Base-by-base conservation (phyloP, 768 basidiomycete genomes). In the Dentipellis fragilis region DNA sequence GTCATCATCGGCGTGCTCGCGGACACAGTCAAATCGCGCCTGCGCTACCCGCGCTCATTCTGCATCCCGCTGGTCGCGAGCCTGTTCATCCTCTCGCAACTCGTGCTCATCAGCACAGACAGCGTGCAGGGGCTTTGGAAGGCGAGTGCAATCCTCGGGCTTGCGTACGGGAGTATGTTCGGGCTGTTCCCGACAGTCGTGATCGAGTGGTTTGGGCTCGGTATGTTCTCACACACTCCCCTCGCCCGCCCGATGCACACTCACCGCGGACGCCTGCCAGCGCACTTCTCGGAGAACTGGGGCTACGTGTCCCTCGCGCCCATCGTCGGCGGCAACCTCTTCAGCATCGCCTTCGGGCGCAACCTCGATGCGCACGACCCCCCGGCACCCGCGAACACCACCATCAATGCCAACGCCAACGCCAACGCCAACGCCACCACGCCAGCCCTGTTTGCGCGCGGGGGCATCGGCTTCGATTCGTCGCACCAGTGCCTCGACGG, bases 201-300 rank as follows among this genome's bases (percentile, higher is more conserved):
- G 52, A 76, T 93, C 22, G 93, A 94, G 61, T 93, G 89, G 89
- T 94, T 93, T 61, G 92, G 92, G 7, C 73, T 94, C 63, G 73
- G 89, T 89, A 62, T 64, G 87, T 81, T 2, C 10, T 34, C 16
- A 49, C 23, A 5, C 46, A 35, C 37, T 48, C 23, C 34, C 35
- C 21, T 36, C 11, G 23, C 53, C 14, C 14, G 3, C 4, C n/a
- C n/a, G 12, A 22, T 39, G 23, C 54, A 37, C 22, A 22, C 37
- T 55, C 34, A 48, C 29, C 37, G 49, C 48, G 53, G 14, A 17
- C 4, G n/a, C 10, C 16, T 12, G 1, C 12, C 59, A 85, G 83
- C 74, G 11, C 85, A 87, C 65, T 87, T 89, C 61, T 84, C 84
- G 1, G 85, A 93, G 71, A 93, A 93, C 68, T 92, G 86, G 87